phyloP scores from a whole-genome alignment of 2,329 filamentous ascomycete genomes.

The Zymoseptoria passerinii region DNA sequence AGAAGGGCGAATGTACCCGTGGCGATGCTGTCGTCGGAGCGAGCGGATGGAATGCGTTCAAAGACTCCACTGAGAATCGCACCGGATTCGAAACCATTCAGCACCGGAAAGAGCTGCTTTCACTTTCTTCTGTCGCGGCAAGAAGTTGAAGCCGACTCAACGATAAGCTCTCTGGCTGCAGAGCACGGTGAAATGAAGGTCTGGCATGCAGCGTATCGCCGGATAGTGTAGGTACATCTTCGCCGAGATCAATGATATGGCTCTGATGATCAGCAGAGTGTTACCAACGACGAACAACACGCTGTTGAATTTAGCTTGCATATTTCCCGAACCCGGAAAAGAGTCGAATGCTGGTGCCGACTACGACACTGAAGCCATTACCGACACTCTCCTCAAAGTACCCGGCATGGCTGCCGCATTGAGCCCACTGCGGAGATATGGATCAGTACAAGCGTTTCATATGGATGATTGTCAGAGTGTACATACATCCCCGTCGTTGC shows the following conservation, averaged over 20 bases:
- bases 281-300: slow-evolving; percentile 42
- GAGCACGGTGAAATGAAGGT: slow-evolving; percentile 32
- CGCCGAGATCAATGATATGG: not conserved
- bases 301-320: slow-evolving; percentile 40
- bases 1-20: slow-evolving; percentile 20
- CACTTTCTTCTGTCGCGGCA: slow-evolving; percentile 47
- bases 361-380: slow-evolving; percentile 33
- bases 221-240: slow-evolving; percentile 29
- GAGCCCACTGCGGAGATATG: no score
- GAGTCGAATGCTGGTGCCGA: slow-evolving; percentile 15
- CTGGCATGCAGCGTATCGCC: slow-evolving; percentile 36
- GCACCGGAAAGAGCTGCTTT: slow-evolving; percentile 48
- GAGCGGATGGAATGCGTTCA: slow-evolving; percentile 29
- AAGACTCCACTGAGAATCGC: slow-evolving; percentile 16
- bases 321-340: slow-evolving; percentile 33
- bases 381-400: slow-evolving; percentile 35
- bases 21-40: slow-evolving; percentile 28
- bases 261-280: slow-evolving; percentile 16
- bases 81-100: slow-evolving; percentile 20
- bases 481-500: no score
- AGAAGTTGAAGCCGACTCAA: slow-evolving; percentile 34
- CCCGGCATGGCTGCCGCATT: no score
- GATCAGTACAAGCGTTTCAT: no score
- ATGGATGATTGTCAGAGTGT: no score
- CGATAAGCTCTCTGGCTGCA: slow-evolving; percentile 32